Conservation (phyloP, 2,329 filamentous ascomycete genomes). For the Ophiostoma himal-ulmi region DNA sequence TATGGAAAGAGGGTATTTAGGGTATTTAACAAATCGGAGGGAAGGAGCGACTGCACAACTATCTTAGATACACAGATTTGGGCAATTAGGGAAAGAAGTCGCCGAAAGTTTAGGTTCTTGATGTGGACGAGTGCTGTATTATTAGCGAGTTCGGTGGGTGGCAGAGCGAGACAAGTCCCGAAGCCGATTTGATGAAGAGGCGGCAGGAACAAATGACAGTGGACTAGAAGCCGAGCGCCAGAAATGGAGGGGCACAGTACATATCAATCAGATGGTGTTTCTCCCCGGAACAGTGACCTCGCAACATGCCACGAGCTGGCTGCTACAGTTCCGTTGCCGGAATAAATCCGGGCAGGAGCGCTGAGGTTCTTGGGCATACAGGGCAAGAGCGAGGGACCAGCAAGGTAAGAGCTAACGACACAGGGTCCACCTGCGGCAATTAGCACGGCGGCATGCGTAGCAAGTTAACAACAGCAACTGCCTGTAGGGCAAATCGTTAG, state of each 20-base stretch:
- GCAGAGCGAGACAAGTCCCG: constrained; percentile 1
- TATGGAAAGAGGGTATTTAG: background rate
- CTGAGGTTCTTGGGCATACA: background rate
- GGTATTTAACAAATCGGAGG: background rate
- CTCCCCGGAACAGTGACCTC: background rate
- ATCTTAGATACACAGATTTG: background rate
- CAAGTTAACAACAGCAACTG: background rate
- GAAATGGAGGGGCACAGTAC: constrained; percentile 1
- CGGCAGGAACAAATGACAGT: background rate
- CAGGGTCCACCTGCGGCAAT: constrained; percentile 7
- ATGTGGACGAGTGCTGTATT: background rate
- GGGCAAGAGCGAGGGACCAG: constrained; percentile 1
- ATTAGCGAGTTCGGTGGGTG: background rate
- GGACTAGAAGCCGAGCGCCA: background rate
- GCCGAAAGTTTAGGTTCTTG: background rate
- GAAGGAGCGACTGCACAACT: background rate
- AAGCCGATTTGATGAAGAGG: background rate
- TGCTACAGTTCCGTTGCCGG: background rate
- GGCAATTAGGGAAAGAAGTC: background rate
- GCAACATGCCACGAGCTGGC: background rate
- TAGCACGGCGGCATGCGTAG: background rate
- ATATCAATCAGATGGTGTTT: background rate
- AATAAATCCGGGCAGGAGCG: background rate
- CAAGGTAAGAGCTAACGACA: background rate
- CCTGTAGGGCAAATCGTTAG: background rate